Base-by-base conservation (phyloP, 2,329 filamentous ascomycete species). In the Bipolaris gigantea region DNA sequence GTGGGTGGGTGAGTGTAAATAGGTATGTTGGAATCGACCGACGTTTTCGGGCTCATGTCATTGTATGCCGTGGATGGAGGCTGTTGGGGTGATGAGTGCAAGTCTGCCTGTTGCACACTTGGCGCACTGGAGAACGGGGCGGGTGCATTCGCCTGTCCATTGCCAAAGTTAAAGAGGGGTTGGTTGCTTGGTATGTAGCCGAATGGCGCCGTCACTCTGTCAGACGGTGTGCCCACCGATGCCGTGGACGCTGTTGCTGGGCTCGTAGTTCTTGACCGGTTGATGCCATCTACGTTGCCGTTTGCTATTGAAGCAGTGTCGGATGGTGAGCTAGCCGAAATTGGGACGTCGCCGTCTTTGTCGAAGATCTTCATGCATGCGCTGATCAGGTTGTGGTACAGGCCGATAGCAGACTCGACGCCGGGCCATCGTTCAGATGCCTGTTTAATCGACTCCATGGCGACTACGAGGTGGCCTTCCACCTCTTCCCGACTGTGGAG, bases 361-460 rank as follows among this genome's bases (percentile, higher is more conserved):
- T 92, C 88, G 74, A 96, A 99, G 64, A 91, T 92, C 71, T 90
- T 92, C 66, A 97, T 79, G 66, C 92, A 96, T 11, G 92, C 92
- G 53, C 84, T 85, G 43, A 93, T 88, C 45, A 99, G 85, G 59
- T 90, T 92, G n/a, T 84, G 81, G 70, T 97, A 97, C 11, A 97
- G 83, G 63, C 94, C 85, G 9, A 90, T 86, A 3, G 92, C 92
- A 15, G 91, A 89, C 35, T 87, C 84, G 1, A 93, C 92, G 10
- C 93, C 94, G 0, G 94, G 94, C 94, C 94, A 97, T 56, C 92
- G 83, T 67, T 93, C 89, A 0, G 89, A 89, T 53, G 90, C 92
- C 52, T 88, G 84, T 53, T 87, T 83, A 56, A 97, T 88, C 4
- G 89, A 88, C 48, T 92, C 88, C 54, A 97, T 79, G 0, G 90